Conservation (phyloP, 352 stramenopile genomes). For the Nothophytophthora sp. region DNA sequence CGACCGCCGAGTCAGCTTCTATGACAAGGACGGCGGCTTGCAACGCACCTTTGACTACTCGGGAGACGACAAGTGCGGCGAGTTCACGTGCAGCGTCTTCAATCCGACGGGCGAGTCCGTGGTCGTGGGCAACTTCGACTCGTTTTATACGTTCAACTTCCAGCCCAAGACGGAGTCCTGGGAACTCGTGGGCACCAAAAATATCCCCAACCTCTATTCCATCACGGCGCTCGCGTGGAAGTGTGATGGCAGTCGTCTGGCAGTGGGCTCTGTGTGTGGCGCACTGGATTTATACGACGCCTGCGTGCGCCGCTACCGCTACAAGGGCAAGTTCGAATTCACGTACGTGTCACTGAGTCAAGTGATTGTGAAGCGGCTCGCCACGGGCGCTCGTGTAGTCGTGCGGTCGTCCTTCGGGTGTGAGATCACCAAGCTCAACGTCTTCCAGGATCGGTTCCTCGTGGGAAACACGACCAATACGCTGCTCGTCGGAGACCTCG, state of each 20-base stretch:
- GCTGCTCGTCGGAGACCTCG: slow-evolving; percentile 90
- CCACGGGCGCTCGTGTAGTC: slow-evolving; percentile 84
- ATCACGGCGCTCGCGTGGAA: slow-evolving; percentile 94
- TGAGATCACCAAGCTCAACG: slow-evolving; percentile 95
- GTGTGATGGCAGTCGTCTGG: slow-evolving; percentile 86
- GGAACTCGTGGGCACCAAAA: slow-evolving; percentile 82
- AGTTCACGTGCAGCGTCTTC: slow-evolving; percentile 81
- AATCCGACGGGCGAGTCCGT: slow-evolving; percentile 93
- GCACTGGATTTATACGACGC: slow-evolving; percentile 93
- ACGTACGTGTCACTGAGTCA: slow-evolving; percentile 94
- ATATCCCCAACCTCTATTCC: slow-evolving; percentile 93
- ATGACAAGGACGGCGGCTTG: slow-evolving; percentile 86
- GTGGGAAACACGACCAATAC: slow-evolving; percentile 93
- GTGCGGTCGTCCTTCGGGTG: slow-evolving; percentile 90
- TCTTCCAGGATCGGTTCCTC: slow-evolving; percentile 93
- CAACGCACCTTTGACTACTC: slow-evolving; percentile 92
- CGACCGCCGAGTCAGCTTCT: slow-evolving; percentile 91
- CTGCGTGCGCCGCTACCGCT: slow-evolving; percentile 90
- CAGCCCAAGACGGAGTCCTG: slow-evolving; percentile 85
- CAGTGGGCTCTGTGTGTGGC: slow-evolving; percentile 91
- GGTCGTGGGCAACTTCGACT: slow-evolving; percentile 94
- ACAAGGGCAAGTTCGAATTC: slow-evolving; percentile 96
- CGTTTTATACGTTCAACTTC: slow-evolving; percentile 91
- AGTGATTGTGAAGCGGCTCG: slow-evolving; percentile 93
- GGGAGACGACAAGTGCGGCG: slow-evolving; percentile 75